Evolutionary conservation across 177 flowering plant species (phyloP).

Genomic region (Vitis hybrid): DNA sequence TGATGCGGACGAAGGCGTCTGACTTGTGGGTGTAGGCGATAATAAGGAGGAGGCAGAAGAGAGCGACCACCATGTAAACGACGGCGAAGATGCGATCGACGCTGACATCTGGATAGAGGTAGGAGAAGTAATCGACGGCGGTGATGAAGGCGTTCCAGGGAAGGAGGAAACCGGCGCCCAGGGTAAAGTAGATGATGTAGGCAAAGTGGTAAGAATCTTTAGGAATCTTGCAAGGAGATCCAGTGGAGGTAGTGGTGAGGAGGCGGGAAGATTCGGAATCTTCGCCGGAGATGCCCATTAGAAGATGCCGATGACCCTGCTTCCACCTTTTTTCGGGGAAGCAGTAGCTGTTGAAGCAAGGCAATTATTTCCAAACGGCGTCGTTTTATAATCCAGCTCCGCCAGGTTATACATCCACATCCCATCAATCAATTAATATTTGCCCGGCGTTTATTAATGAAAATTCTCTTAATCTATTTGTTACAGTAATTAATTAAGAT

Average conservation of each 20-base stretch:
- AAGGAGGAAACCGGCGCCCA: slow-evolving; percentile 81
- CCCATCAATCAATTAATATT: neutral
- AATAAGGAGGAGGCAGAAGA: slow-evolving; percentile 46
- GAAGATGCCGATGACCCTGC: neutral
- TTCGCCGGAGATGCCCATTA: slow-evolving; percentile 26
- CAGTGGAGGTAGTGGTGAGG: slow-evolving; percentile 11
- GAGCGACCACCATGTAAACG: slow-evolving; percentile 69
- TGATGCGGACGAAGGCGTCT: slow-evolving; percentile 54
- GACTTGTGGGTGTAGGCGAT: slow-evolving; percentile 52
- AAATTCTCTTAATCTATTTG: no score
- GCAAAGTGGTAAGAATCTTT: slow-evolving; percentile 71
- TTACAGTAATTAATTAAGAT: no score
- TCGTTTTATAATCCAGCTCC: no score
- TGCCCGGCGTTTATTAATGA: neutral
- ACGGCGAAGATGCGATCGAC: slow-evolving; percentile 85
- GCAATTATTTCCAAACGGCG: no score
- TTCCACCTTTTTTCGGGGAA: no score
- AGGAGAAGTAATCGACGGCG: slow-evolving; percentile 93
- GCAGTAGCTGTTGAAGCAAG: no score
- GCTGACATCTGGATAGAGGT: slow-evolving; percentile 75
- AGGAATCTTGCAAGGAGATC: slow-evolving; percentile 30
- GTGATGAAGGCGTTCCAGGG: slow-evolving; percentile 99
- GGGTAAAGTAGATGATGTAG: slow-evolving; percentile 81
- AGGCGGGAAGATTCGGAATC: slow-evolving; percentile 25
- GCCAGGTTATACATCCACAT: no score